A percentile compares a stretch with the other conserved stretches of the same genome.
These are phyloP conservation scores for Aschersonia sp. DNA, from an alignment of 2,329 filamentous ascomycete species.

Conservation along the genomic window DNA sequence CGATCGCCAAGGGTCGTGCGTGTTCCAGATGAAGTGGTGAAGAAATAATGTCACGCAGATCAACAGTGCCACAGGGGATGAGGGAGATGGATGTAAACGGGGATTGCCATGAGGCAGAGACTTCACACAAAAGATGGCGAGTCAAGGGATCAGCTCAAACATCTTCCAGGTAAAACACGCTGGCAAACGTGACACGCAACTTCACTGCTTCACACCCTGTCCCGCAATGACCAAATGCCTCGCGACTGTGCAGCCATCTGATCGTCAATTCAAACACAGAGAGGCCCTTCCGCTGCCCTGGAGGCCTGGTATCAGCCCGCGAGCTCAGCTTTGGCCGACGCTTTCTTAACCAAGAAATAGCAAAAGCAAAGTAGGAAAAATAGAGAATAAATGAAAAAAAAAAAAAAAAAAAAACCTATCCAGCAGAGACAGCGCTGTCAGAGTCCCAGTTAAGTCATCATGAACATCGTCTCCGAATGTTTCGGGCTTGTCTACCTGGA, in stretches of 20 bases:
- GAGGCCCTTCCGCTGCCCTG: neutral
- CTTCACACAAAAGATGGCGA: too few relatives aligned
- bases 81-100: too few relatives aligned
- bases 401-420: neutral
- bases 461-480: neutral
- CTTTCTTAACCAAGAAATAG: neutral
- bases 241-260: conserved; percentile 1
- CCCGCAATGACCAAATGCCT: neutral
- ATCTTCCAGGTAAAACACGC: too few relatives aligned
- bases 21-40: neutral
- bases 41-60: neutral
- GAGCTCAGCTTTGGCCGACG: neutral
- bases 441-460: neutral
- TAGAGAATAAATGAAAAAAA: neutral
- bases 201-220: neutral
- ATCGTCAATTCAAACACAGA: conserved; percentile 1
- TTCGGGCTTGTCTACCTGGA: neutral
- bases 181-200: too few relatives aligned
- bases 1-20: conserved; percentile 25
- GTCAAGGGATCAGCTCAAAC: too few relatives aligned
- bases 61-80: too few relatives aligned
- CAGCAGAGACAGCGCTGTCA: neutral
- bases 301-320: neutral
- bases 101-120: too few relatives aligned
- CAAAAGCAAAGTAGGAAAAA: neutral